Conservation (phyloP, 192 early-diverging fungal genomes). For the Thoreauomyces humboldtii region DNA sequence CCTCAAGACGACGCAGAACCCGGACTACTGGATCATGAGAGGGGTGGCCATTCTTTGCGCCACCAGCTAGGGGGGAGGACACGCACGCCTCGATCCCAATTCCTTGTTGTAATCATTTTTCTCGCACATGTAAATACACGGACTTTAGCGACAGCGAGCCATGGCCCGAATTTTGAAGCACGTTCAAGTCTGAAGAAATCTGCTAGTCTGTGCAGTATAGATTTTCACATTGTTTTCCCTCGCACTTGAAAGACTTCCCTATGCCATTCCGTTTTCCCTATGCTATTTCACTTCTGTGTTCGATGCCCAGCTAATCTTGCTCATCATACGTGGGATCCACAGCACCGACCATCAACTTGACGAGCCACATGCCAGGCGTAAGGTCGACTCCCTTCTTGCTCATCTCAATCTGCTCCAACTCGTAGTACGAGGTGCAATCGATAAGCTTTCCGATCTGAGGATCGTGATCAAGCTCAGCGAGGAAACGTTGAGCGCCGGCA, state of each 20-base stretch:
- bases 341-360: conserved; percentile 31
- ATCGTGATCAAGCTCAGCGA: conserved; percentile 22
- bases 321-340: conserved; percentile 28
- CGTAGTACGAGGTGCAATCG: conserved; percentile 28
- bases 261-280: too few relatives aligned
- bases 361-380: conserved; percentile 28
- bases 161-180: too few relatives aligned
- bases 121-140: too few relatives aligned
- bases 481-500: conserved; percentile 27
- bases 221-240: too few relatives aligned
- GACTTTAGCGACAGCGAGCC: too few relatives aligned
- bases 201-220: too few relatives aligned
- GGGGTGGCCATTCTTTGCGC: conserved; percentile 55
- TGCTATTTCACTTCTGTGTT: too few relatives aligned
- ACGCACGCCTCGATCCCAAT: not conserved
- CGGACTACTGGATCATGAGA: conserved; percentile 66
- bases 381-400: conserved; percentile 22
- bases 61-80: conserved; percentile 14
- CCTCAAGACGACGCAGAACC: conserved; percentile 56
- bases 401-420: conserved; percentile 33
- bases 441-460: conserved; percentile 25
- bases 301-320: conserved; percentile 23
- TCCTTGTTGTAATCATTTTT: not conserved
- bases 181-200: too few relatives aligned
- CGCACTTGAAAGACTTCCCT: too few relatives aligned